These are phyloP conservation scores for Trichosporon asahii DNA, from an alignment of 1,284 basidiomycete species.

Conservation along the genomic window DNA sequence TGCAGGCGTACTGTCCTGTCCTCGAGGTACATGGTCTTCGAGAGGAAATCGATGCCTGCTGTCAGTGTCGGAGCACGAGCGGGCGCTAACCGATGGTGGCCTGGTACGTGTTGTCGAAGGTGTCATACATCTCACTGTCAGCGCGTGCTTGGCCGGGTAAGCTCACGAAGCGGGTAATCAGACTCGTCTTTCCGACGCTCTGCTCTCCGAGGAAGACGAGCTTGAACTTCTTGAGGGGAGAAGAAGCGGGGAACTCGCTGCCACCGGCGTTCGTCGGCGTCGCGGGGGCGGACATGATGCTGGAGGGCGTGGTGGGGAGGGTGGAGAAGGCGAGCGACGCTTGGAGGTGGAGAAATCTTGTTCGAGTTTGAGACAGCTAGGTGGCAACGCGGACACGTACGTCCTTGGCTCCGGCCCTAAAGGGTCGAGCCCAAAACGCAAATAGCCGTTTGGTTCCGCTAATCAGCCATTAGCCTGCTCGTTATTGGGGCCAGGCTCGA, in stretches of 20 bases:
- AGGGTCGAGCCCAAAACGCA: not conserved
- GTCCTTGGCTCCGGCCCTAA: not conserved
- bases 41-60: constrained; percentile 88
- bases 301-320: not conserved
- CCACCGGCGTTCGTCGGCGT: constrained; percentile 11
- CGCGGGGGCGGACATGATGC: constrained; percentile 18
- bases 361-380: not conserved
- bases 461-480: not conserved
- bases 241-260: constrained; percentile 26
- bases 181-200: constrained; percentile 92
- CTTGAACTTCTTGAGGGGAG: constrained; percentile 88
- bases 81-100: constrained; percentile 73
- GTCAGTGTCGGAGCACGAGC: not conserved
- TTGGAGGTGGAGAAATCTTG: constrained; percentile 1
- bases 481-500: not conserved
- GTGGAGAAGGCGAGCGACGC: not conserved
- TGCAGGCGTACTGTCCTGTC: constrained; percentile 97
- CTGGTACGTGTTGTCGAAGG: constrained; percentile 99
- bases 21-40: constrained; percentile 99
- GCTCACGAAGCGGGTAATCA: constrained; percentile 81
- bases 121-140: constrained; percentile 90
- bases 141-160: not conserved
- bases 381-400: not conserved
- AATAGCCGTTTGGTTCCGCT: not conserved
- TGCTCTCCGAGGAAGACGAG: constrained; percentile 91